These are phyloP conservation scores for Verticillium zaregamsianum DNA, from an alignment of 2,329 filamentous ascomycete species.

Conservation along the genomic window DNA sequence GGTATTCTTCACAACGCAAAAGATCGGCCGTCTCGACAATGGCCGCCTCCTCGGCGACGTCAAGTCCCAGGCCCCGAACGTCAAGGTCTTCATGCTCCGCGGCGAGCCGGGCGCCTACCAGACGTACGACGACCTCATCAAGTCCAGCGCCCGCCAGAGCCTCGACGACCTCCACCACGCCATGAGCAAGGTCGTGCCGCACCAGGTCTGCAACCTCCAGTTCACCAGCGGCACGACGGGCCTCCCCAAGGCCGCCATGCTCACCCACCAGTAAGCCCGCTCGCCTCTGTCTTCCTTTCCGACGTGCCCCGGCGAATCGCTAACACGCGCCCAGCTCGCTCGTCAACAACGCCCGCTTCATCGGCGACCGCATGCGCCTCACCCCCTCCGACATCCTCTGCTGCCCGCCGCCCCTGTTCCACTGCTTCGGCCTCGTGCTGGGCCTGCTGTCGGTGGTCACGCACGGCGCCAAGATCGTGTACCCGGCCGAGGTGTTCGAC, in stretches of 20 bases:
- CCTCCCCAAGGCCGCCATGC: constrained; percentile 68
- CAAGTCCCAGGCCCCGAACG: constrained; percentile 30
- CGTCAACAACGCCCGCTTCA: constrained; percentile 65
- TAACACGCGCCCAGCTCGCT: constrained; percentile 41
- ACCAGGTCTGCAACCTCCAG: constrained; percentile 69
- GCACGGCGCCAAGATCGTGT: constrained; percentile 72
- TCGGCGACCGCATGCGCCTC: constrained; percentile 70
- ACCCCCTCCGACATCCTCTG: constrained; percentile 65
- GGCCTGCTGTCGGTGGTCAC: constrained; percentile 69
- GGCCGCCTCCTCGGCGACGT: constrained; percentile 52
- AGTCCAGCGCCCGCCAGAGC: constrained; percentile 43
- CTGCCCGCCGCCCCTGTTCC: constrained; percentile 80
- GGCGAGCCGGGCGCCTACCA: constrained; percentile 49
- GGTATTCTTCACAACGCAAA: constrained; percentile 67
- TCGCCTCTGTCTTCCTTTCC: no score
- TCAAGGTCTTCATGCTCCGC: constrained; percentile 55
- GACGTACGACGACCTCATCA: constrained; percentile 57
- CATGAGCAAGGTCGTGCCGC: constrained; percentile 52
- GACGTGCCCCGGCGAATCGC: background rate
- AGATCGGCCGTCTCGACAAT: constrained; percentile 64
- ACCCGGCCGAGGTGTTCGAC: constrained; percentile 72
- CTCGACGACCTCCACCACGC: constrained; percentile 47
- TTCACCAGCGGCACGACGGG: constrained; percentile 76
- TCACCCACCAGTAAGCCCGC: constrained; percentile 59
- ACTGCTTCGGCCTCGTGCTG: constrained; percentile 79